phyloP scores from a whole-genome alignment of 345 rosid genomes.

The Punica granatum region DNA sequence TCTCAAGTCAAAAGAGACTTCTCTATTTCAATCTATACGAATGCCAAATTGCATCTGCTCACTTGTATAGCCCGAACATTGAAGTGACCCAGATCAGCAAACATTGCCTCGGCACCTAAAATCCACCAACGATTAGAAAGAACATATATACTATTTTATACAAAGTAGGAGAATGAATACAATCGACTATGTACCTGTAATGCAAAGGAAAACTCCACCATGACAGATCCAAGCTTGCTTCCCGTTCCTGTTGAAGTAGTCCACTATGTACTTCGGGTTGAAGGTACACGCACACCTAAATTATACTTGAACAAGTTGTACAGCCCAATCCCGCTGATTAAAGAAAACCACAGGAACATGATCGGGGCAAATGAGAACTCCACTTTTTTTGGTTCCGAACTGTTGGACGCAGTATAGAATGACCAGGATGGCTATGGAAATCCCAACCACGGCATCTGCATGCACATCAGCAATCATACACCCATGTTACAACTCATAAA shows the following conservation, averaged over 20 bases:
- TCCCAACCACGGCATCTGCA: constrained; percentile 58
- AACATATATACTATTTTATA: no score
- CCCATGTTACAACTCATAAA: not conserved
- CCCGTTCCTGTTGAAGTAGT: constrained; percentile 49
- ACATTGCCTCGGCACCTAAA: constrained; percentile 83
- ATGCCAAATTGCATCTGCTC: constrained; percentile 10
- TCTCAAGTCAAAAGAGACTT: no score
- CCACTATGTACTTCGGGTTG: constrained; percentile 46
- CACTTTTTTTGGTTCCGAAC: constrained; percentile 67
- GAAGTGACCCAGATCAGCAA: constrained; percentile 88
- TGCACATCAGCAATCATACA: not conserved
- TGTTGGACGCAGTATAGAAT: constrained; percentile 39
- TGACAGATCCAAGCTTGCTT: constrained; percentile 52
- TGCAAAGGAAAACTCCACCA: constrained; percentile 61
- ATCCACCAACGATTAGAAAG: not conserved
- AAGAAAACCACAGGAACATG: constrained; percentile 46
- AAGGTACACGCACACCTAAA: constrained; percentile 45
- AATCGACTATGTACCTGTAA: constrained; percentile 39
- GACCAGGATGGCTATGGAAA: constrained; percentile 53
- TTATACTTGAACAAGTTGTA: constrained; percentile 56
- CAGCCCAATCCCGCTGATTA: constrained; percentile 51
- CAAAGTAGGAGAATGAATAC: no score
- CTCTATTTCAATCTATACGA: no score
- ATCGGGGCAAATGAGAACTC: constrained; percentile 64
- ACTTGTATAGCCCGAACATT: constrained; percentile 61